A percentile compares a stretch with the other conserved stretches of the same genome.
Evolutionary conservation across 2,329 filamentous ascomycete species (phyloP).

Genomic region (Claviceps monticola): DNA sequence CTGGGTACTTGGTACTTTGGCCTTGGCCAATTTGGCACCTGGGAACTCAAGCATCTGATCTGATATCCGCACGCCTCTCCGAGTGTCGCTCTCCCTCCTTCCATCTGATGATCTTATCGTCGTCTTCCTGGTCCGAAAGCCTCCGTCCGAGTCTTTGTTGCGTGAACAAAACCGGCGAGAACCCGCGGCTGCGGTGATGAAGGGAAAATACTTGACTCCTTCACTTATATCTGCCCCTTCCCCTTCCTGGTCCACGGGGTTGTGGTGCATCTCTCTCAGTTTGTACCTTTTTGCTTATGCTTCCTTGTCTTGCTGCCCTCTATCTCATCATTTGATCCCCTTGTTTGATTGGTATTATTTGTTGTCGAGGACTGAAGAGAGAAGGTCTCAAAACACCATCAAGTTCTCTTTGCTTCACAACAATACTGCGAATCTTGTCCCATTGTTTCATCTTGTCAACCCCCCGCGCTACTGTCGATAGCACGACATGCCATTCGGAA

Average conservation of each 20-base stretch:
- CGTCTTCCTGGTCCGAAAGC: not conserved
- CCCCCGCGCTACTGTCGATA: constrained; percentile 16
- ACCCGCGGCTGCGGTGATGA: not conserved
- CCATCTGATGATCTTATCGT: not conserved
- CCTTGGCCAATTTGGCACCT: not conserved
- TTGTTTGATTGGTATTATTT: not conserved
- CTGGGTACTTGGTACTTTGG: not conserved
- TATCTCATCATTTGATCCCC: not conserved
- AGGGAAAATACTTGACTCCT: not conserved
- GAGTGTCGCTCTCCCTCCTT: not conserved
- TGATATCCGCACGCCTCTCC: not conserved
- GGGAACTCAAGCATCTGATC: not conserved
- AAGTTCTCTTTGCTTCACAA: no score
- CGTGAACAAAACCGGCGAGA: not conserved
- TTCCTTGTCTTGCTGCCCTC: not conserved
- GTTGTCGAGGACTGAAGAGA: not conserved
- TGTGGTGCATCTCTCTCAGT: not conserved
- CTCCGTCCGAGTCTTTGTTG: not conserved
- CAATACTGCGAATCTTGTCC: no score
- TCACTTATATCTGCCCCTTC: not conserved
- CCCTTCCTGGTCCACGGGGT: not conserved
- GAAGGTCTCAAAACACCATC: not conserved
- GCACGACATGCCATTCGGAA: constrained; percentile 20
- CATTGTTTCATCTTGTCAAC: constrained; percentile 5
- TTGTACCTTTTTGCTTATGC: not conserved